A percentile compares a stretch with the other conserved stretches of the same genome.
These are phyloP conservation scores for Dendrobium huoshanense DNA, from an alignment of 106 monocot species.

Conservation along the genomic window DNA sequence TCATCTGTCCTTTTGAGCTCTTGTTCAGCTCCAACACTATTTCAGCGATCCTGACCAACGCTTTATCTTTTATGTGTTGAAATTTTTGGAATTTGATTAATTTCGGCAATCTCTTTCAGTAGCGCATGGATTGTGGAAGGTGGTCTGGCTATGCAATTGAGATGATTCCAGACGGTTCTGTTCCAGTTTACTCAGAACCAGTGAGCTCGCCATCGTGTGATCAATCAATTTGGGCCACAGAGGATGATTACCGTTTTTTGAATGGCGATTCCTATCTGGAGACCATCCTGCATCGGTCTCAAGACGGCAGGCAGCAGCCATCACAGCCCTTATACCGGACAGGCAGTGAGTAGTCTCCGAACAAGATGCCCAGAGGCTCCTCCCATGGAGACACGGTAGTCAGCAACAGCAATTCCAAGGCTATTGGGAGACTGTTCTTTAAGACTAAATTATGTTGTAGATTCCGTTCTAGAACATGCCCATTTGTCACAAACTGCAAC, in stretches of 20 bases:
- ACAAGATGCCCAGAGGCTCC: slow-evolving; percentile 39
- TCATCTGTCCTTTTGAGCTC: not conserved
- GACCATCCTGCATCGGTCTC: slow-evolving; percentile 20
- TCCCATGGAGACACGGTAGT: slow-evolving; percentile 10
- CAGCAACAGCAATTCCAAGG: slow-evolving; percentile 38
- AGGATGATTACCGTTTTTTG: slow-evolving; percentile 60
- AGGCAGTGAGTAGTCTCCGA: slow-evolving; percentile 50
- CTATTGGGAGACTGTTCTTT: slow-evolving; percentile 91
- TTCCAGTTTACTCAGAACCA: slow-evolving; percentile 14
- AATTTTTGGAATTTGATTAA: not conserved
- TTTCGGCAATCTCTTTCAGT: not conserved
- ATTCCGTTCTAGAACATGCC: slow-evolving; percentile 80
- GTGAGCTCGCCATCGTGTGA: slow-evolving; percentile 19
- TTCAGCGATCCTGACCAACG: not conserved
- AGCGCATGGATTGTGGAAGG: slow-evolving; percentile 24
- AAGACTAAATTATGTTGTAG: slow-evolving; percentile 98
- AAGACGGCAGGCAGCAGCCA: slow-evolving; percentile 2
- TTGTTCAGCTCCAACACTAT: not conserved
- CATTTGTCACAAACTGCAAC: slow-evolving; percentile 86
- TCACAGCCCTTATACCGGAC: slow-evolving; percentile 20
- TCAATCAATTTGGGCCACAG: slow-evolving; percentile 62
- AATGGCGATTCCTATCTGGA: slow-evolving; percentile 22
- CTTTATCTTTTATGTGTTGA: not conserved
- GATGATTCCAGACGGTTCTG: slow-evolving; percentile 48
- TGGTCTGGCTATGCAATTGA: slow-evolving; percentile 46